phyloP scores from a whole-genome alignment of 768 basidiomycete genomes.

The Suillus discolor region DNA sequence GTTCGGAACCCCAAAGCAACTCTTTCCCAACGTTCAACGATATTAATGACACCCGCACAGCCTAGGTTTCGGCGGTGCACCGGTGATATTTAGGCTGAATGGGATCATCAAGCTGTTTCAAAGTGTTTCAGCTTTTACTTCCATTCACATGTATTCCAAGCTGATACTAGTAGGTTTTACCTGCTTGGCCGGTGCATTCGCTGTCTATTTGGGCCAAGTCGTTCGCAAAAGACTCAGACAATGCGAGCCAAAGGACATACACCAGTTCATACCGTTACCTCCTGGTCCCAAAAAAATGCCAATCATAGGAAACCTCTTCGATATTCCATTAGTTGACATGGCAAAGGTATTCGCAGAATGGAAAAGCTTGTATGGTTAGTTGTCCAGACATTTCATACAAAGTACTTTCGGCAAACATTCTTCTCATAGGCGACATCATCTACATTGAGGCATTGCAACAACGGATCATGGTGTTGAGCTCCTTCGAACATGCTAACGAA shows the following conservation, averaged over 20 bases:
- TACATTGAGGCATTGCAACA: conserved; percentile 15
- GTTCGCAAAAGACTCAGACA: neutral
- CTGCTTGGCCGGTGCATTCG: neutral
- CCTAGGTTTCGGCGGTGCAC: no score
- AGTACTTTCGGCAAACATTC: neutral
- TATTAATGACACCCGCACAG: no score
- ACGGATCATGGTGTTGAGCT: conserved; percentile 23
- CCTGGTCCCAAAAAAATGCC: conserved; percentile 13
- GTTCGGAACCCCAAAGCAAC: no score
- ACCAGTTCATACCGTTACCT: neutral
- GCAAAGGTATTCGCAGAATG: conserved; percentile 1
- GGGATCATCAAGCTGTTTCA: neutral
- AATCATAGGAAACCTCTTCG: conserved; percentile 14
- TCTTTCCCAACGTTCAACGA: no score
- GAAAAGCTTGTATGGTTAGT: neutral
- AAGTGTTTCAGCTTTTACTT: neutral
- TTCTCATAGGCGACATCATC: conserved; percentile 16
- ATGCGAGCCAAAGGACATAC: neutral
- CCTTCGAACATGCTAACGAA: conserved; percentile 29
- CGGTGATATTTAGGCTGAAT: neutral
- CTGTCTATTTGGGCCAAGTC: neutral
- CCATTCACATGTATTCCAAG: conserved; percentile 3
- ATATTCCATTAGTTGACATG: conserved; percentile 2
- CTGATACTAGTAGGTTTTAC: neutral
- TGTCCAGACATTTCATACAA: neutral